A percentile compares a stretch with the other conserved stretches of the same genome.
These are phyloP conservation scores for Eremochloa ophiuroides DNA, from an alignment of 176 grass and related monocot genomes.

Conservation along the genomic window DNA sequence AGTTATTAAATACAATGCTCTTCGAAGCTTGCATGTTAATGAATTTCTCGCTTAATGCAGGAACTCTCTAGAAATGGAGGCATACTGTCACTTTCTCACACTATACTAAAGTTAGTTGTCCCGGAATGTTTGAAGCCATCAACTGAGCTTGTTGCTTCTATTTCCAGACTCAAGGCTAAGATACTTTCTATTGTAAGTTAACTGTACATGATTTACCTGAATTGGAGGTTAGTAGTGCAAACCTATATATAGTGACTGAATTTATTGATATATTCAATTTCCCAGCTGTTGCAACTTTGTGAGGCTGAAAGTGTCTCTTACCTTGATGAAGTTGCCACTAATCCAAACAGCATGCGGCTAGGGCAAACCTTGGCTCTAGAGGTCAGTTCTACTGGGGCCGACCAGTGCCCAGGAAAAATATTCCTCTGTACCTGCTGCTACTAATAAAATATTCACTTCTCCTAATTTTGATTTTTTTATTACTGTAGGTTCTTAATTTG, in stretches of 20 bases:
- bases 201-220: neutral
- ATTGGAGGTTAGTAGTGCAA: neutral
- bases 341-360: conserved; percentile 63
- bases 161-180: conserved; percentile 90
- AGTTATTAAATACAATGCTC: neutral
- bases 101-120: conserved; percentile 66
- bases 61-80: conserved; percentile 91
- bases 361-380: conserved; percentile 84
- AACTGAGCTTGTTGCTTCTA: conserved; percentile 55
- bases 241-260: conserved; percentile 9
- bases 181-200: conserved; percentile 89
- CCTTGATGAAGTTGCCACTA: conserved; percentile 94
- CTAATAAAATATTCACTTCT: conserved; percentile 16
- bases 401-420: neutral
- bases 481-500: conserved; percentile 80
- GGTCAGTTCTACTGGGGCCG: conserved; percentile 42
- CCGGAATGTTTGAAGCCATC: conserved; percentile 71
- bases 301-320: conserved; percentile 95
- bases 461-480: conserved; percentile 21
- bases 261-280: conserved; percentile 24
- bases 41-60: conserved; percentile 41
- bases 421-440: conserved; percentile 21
- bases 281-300: conserved; percentile 90
- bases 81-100: conserved; percentile 70
- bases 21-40: conserved; percentile 13